Conservation (phyloP, 2,329 filamentous ascomycete genomes). For the Neofusicoccum laricinum region DNA sequence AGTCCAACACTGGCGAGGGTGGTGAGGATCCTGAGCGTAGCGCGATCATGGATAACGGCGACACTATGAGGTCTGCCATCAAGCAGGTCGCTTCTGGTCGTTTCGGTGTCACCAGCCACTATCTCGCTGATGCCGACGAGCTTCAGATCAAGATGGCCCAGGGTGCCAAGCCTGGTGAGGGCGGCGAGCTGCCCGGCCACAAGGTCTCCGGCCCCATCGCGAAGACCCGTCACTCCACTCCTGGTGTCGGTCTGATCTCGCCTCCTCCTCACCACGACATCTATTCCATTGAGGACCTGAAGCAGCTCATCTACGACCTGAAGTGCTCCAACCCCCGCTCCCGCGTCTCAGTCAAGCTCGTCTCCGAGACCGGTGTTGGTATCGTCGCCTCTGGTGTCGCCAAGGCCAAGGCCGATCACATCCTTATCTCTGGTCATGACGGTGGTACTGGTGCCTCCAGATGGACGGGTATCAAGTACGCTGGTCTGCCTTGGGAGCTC, state of each 20-base stretch:
- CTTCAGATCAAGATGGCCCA: slow-evolving; percentile 99
- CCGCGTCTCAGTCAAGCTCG: slow-evolving; percentile 92
- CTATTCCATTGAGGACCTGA: slow-evolving; percentile 96
- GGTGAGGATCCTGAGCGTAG: slow-evolving; percentile 93
- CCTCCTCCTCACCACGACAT: slow-evolving; percentile 97
- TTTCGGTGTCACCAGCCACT: slow-evolving; percentile 93
- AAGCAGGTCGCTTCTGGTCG: slow-evolving; percentile 96
- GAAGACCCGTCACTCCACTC: slow-evolving; percentile 90
- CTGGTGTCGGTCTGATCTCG: slow-evolving; percentile 92
- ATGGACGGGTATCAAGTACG: slow-evolving; percentile 99
- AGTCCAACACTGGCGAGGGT: slow-evolving; percentile 97
- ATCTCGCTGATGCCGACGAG: slow-evolving; percentile 92
- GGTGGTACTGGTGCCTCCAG: slow-evolving; percentile 94
- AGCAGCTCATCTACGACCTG: slow-evolving; percentile 95
- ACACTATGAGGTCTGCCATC: slow-evolving; percentile 95
- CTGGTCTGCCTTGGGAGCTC: slow-evolving; percentile 92
- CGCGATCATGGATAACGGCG: slow-evolving; percentile 80
- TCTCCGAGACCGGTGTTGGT: slow-evolving; percentile 94
- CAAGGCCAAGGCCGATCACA: slow-evolving; percentile 96
- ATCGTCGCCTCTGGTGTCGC: slow-evolving; percentile 97
- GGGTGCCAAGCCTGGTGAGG: slow-evolving; percentile 95
- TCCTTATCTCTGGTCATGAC: slow-evolving; percentile 93
- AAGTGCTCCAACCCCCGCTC: slow-evolving; percentile 94
- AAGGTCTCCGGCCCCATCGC: slow-evolving; percentile 95
- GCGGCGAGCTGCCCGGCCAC: slow-evolving; percentile 93